These are phyloP conservation scores for Fusarium virguliforme DNA, from an alignment of 2,329 filamentous ascomycete genomes.

Conservation along the genomic window DNA sequence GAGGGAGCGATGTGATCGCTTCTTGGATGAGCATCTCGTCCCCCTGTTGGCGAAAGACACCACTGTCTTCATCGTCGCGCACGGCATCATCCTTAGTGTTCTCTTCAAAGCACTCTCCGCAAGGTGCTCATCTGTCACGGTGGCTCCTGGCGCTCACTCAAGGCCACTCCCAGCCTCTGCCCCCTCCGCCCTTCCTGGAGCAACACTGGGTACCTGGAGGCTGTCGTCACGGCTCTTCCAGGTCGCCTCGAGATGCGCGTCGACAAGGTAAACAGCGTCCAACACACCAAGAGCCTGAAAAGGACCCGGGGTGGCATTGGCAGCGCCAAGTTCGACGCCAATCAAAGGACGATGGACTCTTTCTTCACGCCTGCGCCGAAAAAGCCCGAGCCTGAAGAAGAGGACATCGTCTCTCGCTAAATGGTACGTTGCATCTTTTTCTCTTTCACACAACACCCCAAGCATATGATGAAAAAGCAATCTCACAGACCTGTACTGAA, in stretches of 20 bases:
- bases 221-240: slow-evolving; percentile 36
- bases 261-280: slow-evolving; percentile 76
- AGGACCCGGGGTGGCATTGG: slow-evolving; percentile 88
- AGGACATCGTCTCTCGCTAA: slow-evolving; percentile 37
- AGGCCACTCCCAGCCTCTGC: slow-evolving; percentile 28
- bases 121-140: slow-evolving; percentile 60
- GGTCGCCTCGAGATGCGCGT: slow-evolving; percentile 61
- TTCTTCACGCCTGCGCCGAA: slow-evolving; percentile 75
- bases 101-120: slow-evolving; percentile 76
- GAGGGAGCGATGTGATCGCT: slow-evolving; percentile 73
- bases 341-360: slow-evolving; percentile 81
- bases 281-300: slow-evolving; percentile 81
- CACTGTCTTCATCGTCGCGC: slow-evolving; percentile 74
- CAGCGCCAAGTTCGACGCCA: slow-evolving; percentile 81
- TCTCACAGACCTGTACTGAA: slow-evolving; percentile 92
- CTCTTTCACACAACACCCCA: slow-evolving; percentile 38
- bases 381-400: slow-evolving; percentile 51
- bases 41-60: slow-evolving; percentile 60
- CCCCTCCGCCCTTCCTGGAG: slow-evolving; percentile 61
- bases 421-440: slow-evolving; percentile 59
- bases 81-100: slow-evolving; percentile 84
- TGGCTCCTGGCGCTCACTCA: slow-evolving; percentile 37
- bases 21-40: slow-evolving; percentile 76
- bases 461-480: slow-evolving; percentile 77
- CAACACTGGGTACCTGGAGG: slow-evolving; percentile 68